Conservation (phyloP, 164 flowering plant genomes). For the Brasenia schreberi region DNA sequence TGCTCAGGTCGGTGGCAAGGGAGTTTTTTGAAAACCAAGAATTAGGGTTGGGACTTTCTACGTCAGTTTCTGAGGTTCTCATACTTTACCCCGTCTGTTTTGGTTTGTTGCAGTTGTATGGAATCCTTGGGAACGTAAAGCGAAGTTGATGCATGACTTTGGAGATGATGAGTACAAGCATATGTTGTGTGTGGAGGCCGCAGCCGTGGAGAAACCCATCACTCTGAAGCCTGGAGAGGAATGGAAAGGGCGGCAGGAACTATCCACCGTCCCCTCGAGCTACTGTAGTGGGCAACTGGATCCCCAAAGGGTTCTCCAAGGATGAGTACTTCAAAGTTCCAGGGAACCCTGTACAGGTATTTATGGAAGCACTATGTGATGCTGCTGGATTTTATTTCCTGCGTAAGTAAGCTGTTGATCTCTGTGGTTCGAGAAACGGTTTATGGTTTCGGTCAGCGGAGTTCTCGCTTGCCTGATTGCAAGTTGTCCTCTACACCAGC, state of each 20-base stretch:
- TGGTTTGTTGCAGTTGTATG: conserved; percentile 44
- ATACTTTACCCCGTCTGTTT: not conserved
- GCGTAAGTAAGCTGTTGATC: not conserved
- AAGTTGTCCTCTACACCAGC: not conserved
- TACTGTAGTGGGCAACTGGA: conserved; percentile 74
- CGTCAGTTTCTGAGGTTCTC: not conserved
- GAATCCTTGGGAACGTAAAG: conserved; percentile 87
- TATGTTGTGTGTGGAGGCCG: conserved; percentile 78
- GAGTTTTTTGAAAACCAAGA: no score
- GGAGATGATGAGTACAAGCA: conserved; percentile 80
- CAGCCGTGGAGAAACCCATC: conserved; percentile 56
- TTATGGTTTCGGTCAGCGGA: not conserved
- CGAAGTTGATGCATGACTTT: conserved; percentile 61
- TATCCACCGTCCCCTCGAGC: conserved; percentile 74
- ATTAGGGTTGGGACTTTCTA: no score
- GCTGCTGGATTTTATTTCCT: not conserved
- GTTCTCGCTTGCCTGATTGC: not conserved
- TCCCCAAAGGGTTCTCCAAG: conserved; percentile 52
- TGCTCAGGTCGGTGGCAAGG: no score
- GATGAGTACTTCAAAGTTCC: conserved; percentile 12
- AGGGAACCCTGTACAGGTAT: conserved; percentile 34
- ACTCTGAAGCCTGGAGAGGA: conserved; percentile 82
- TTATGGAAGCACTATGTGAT: not conserved
- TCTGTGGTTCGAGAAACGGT: not conserved
- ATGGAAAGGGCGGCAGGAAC: conserved; percentile 72